Base-by-base conservation (phyloP, 371 early-diverging fungal species). In the Batrachochytrium dendrobatidis region DNA sequence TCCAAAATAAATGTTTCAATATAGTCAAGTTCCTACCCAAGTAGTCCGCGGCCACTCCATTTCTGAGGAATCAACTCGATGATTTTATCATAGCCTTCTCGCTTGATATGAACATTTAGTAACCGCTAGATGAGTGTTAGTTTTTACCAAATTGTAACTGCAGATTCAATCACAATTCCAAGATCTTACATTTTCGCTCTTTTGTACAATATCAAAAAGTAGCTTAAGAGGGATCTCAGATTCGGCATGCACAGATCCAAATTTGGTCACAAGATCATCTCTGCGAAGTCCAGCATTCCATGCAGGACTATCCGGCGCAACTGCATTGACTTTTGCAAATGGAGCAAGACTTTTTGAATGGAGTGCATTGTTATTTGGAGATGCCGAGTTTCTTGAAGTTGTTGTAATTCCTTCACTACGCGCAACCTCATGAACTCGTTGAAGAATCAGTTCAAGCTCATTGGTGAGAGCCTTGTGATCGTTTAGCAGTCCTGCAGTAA, bases 251-350 rank as follows among this genome's bases (percentile, higher is more conserved):
- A 62, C 4, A 8, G 31, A 5, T 18, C 18, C 62, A 8, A 43
- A 60, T 57, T 57, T 31, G 12, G 84, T 28, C n/a, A 91, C 74
- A 34, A 61, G 60, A 68, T 91, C 90, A 26, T 75, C 78, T 46
- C 79, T 70, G 20, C 68, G 60, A 28, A 90, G 64, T 0, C 88
- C 88, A 1, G 88, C 87, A 28, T 65, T 72, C 18, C 64, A 61
- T 0, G 92, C 90, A 5, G 94, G 93, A 2, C 90, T 89, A 56
- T 85, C 85, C 0, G 86, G 86, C 25, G 88, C 86, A 3, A 94
- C 89, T 0, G 79, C 82, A 62, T 86, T 86, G n/a, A 94, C 83
- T 2, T 77, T 67, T 1, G 91, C 91, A 74, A 92, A 89, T 5
- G 91, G 82, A 18, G 25, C 60, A 12, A 12, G 39, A 35, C 4